Base-by-base conservation (phyloP, 495 filamentous ascomycete genomes). In the Daldinia childiae region DNA sequence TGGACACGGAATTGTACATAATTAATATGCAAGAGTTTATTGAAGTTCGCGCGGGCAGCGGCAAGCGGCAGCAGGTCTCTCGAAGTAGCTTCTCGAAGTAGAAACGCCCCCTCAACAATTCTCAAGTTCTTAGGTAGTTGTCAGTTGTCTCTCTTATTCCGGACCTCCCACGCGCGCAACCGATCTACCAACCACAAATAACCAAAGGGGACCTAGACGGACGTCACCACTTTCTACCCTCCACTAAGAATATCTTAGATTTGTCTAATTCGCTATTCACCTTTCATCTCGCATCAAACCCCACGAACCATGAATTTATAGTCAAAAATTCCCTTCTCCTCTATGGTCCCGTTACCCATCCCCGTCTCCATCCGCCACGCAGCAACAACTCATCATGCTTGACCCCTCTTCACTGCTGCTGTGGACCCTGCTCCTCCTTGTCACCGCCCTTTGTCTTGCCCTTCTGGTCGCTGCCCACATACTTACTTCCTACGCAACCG, bases 361-460 rank as follows among this genome's bases (percentile, higher is more conserved):
- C 43, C 17, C 43, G 21, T 48, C 43, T 6, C 43, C 62, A 39
- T 30, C 41, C 6, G 30, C 52, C 57, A 54, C 64, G 34, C 57
- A 19, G 38, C 38, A 34, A 56, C 50, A 54, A 17, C 50, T 27
- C 69, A 78, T 61, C 43, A 83, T 83, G 81, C 75, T 76, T 71
- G 78, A 80, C 74, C 72, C 77, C 51, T 76, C 78, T 51, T 74
- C 77, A 39, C 75, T 80, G 55, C 70, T 77, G 41, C 78, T 82
- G 76, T 82, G 82, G 78, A 77, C 81, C 74, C 73, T 84, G 39
- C 67, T 83, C 56, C 73, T 85, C 43, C 78, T 79, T 29, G 78
- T 85, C 74, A 83, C 84, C 77, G 84, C 84, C 62, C 78, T 83
- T 76, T 77, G 80, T 48, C 77, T 86, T 58, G 79, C 83, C 8